phyloP scores from a whole-genome alignment of 257 asterid genomes.

The Penstemon barbatus region DNA sequence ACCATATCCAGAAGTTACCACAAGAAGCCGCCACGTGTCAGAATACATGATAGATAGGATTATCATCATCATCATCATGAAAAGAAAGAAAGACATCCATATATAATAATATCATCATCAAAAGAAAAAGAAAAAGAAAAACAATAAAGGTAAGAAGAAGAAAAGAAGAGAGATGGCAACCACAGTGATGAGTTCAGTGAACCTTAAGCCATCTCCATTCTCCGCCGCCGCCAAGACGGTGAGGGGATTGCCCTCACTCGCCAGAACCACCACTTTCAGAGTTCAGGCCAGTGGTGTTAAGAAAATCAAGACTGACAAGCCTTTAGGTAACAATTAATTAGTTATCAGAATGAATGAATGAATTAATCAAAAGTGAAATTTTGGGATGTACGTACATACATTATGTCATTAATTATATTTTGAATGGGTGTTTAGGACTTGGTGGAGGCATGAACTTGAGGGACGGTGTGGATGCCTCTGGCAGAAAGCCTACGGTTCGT shows the following conservation, averaged over 20 bases:
- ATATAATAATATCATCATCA: too few relatives aligned
- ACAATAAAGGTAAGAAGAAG: too few relatives aligned
- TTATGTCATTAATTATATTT: neutral
- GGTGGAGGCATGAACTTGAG: constrained; percentile 74
- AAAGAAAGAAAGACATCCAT: too few relatives aligned
- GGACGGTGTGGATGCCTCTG: constrained; percentile 77
- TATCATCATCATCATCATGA: too few relatives aligned
- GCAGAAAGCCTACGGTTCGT: constrained; percentile 67
- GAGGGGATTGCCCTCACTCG: constrained; percentile 71
- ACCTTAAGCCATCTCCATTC: constrained; percentile 59
- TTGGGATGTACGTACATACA: neutral
- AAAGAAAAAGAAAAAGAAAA: too few relatives aligned
- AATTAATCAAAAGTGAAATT: too few relatives aligned
- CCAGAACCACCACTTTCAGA: constrained; percentile 50
- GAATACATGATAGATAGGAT: too few relatives aligned
- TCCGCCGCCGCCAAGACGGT: constrained; percentile 41
- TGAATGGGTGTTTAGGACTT: constrained; percentile 38
- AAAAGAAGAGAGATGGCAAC: constrained; percentile 48
- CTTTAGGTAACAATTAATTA: constrained; percentile 47
- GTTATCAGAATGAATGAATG: too few relatives aligned
- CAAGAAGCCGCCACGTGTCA: too few relatives aligned
- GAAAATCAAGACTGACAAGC: constrained; percentile 83
- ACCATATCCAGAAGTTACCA: too few relatives aligned
- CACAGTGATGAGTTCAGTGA: constrained; percentile 67
- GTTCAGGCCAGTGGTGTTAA: constrained; percentile 62